These are phyloP conservation scores for Diaporthe citriasiana DNA, from an alignment of 2,329 filamentous ascomycete genomes.

Conservation along the genomic window DNA sequence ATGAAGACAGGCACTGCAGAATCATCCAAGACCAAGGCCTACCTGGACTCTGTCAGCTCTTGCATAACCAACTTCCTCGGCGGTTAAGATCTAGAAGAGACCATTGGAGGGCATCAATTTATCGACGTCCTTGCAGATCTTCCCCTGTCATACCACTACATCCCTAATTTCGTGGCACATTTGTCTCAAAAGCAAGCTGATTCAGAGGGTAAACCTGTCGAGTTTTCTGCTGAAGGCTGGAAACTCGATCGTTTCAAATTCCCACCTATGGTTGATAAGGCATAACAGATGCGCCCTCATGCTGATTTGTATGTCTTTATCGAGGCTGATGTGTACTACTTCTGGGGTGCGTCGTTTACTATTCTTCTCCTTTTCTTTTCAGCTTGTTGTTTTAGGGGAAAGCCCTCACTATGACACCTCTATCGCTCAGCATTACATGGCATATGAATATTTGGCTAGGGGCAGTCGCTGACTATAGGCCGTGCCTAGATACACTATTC, in stretches of 20 bases:
- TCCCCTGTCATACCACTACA: neutral
- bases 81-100: slow-evolving; percentile 1
- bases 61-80: slow-evolving; percentile 1
- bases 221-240: slow-evolving; percentile 2
- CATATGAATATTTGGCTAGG: too few species aligned
- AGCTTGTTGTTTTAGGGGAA: too few species aligned
- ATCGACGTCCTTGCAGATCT: slow-evolving; percentile 8
- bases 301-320: slow-evolving; percentile 11
- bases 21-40: slow-evolving; percentile 10
- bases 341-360: neutral
- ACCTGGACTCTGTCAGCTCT: slow-evolving; percentile 2
- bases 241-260: slow-evolving; percentile 20
- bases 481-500: neutral
- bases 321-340: slow-evolving; percentile 20
- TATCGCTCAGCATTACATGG: too few species aligned
- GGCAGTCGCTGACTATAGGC: too few species aligned
- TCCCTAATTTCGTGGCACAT: neutral
- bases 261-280: slow-evolving; percentile 7
- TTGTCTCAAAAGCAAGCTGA: slow-evolving; percentile 3
- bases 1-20: slow-evolving; percentile 10
- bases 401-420: too few species aligned
- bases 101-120: neutral
- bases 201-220: neutral
- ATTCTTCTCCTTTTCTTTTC: too few species aligned
- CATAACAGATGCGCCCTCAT: neutral